Evolutionary conservation across 1,284 basidiomycete genomes (phyloP).

Genomic region (Sanghuangporus sanghuang): DNA sequence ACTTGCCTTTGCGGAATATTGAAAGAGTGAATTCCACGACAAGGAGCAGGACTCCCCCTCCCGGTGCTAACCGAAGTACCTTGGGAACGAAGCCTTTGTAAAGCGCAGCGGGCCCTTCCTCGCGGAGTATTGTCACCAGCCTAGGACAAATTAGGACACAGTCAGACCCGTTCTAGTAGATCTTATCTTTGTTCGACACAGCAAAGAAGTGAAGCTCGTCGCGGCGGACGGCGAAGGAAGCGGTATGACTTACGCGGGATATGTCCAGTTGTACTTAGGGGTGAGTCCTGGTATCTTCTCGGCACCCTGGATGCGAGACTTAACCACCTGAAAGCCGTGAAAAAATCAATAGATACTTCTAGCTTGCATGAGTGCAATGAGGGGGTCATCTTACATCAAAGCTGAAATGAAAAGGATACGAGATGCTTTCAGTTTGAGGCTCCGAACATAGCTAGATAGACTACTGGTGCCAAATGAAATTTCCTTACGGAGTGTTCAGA

Average conservation of each 20-base stretch:
- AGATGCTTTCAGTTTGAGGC: background rate
- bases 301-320: slow-evolving; percentile 89
- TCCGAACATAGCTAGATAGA: background rate
- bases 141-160: slow-evolving; percentile 25
- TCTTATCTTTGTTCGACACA: background rate
- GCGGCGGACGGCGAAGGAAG: slow-evolving; percentile 25
- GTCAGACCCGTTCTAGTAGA: background rate
- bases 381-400: slow-evolving; percentile 45
- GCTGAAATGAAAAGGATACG: slow-evolving; percentile 27
- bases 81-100: slow-evolving; percentile 95
- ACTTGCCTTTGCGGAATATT: slow-evolving; percentile 65
- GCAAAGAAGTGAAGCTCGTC: background rate
- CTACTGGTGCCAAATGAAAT: background rate
- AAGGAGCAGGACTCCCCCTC: slow-evolving; percentile 90
- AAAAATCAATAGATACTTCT: slow-evolving; percentile 2
- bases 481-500: slow-evolving; percentile 67
- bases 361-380: background rate
- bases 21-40: slow-evolving; percentile 83
- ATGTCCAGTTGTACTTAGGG: slow-evolving; percentile 93
- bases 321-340: slow-evolving; percentile 67
- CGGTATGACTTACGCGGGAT: slow-evolving; percentile 52
- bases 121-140: slow-evolving; percentile 75
- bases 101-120: slow-evolving; percentile 86
- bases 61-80: slow-evolving; percentile 84
- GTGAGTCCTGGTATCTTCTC: slow-evolving; percentile 56